Conservation (phyloP, 495 filamentous ascomycete genomes). For the Annulohypoxylon nitens region DNA sequence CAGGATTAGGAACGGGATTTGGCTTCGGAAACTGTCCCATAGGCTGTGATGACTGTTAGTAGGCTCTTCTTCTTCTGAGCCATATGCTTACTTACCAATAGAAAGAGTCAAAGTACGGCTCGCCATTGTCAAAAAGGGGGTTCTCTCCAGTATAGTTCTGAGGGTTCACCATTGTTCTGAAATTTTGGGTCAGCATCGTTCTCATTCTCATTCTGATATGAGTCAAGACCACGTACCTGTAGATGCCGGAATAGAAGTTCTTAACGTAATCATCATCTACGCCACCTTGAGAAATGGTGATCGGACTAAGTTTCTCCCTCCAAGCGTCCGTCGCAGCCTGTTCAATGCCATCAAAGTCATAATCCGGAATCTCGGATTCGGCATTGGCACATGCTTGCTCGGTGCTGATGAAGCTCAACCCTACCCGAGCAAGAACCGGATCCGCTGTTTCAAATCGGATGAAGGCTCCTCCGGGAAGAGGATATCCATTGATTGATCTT, state of each 20-base stretch:
- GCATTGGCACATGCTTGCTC: constrained; percentile 75
- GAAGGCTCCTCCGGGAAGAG: constrained; percentile 76
- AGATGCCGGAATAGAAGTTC: constrained; percentile 79
- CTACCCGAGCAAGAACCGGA: constrained; percentile 71
- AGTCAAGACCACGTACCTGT: constrained; percentile 54
- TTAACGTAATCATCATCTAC: constrained; percentile 67
- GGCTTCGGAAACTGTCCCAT: constrained; percentile 81
- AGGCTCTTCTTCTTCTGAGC: constrained; percentile 29
- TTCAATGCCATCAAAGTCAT: constrained; percentile 70
- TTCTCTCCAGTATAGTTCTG: constrained; percentile 87
- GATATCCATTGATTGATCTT: constrained; percentile 72
- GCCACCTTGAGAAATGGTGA: constrained; percentile 68
- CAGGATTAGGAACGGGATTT: constrained; percentile 77
- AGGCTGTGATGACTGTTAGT: constrained; percentile 54
- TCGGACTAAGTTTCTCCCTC: constrained; percentile 71
- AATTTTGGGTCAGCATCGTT: not conserved
- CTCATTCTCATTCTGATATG: not conserved
- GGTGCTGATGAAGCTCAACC: constrained; percentile 77
- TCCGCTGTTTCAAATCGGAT: constrained; percentile 63
- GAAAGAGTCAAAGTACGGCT: constrained; percentile 86
- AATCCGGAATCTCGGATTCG: constrained; percentile 75
- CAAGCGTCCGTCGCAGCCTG: constrained; percentile 68
- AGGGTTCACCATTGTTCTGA: constrained; percentile 72
- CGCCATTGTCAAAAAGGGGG: constrained; percentile 75
- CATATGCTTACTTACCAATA: constrained; percentile 68